Base-by-base conservation (phyloP, 1,139 yeast genomes). In the Candida glucosophila region DNA sequence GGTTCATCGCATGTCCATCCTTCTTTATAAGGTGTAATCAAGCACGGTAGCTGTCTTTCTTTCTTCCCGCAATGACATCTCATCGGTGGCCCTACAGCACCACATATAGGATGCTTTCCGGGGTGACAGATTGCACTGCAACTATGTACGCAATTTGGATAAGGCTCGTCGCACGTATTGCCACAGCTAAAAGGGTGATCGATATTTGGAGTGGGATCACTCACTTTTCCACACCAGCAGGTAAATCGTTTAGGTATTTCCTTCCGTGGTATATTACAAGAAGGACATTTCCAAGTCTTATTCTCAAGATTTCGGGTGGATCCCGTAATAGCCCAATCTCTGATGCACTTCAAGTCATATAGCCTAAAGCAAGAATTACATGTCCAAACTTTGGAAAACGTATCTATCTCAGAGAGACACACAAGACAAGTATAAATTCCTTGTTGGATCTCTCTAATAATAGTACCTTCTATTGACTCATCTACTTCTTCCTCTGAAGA, bases 151-250 rank as follows among this genome's bases (percentile, higher is more conserved):
- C 95, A 83, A 6, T 67, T 58, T 12, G 55, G 55, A 29, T 77
- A 57, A 27, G 61, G 56, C 12, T 57, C 56, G 28, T 68, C 67
- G 55, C 96, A 86, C 1, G 85, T 65, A 49, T 80, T 86, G 5
- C 95, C 95, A 61, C 97, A 88, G 30, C 92, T 77, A 40, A 86
- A 92, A 0, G 96, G 95, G 32, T 71, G 56, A 29, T 77, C 52
- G 9, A 67, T 58, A 39, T 78, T 76, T 4, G 64, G 55, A 11
- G 52, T 59, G 0, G 96, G 96, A 36, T 81, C 72, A 12, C 70
- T 56, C 3, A 68, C 70, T 41, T 81, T 78, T 2, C 90, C 88
- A 59, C 96, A 86, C 97, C 97, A 86, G 47, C 97, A 86, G 1
- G 80, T 72, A 47, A 80, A 79, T 25, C 62, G 59, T 18, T 57